Base-by-base conservation (phyloP, 2,329 filamentous ascomycete genomes). In the Parafenestella ontariensis region DNA sequence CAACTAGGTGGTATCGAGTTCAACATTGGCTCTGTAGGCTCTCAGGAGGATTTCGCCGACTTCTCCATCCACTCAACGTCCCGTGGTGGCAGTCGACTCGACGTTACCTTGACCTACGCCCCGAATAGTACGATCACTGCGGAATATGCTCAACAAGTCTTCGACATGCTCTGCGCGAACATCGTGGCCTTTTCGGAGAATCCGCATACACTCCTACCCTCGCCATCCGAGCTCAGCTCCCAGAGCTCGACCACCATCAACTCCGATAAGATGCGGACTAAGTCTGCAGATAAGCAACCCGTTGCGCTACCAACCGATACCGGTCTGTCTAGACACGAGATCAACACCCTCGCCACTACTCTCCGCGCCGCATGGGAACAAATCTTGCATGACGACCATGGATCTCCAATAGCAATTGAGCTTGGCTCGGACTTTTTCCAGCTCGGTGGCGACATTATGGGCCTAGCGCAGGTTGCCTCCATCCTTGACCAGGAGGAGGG, bases 101-200 rank as follows among this genome's bases (percentile, higher is more conserved):
- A 73, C 42, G 56, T 72, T 20, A 54, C 52, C 3, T 58, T 74
- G 37, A 71, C 69, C 2, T 73, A 70, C 41, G 66, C 67, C n/a
- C 69, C 69, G 5, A 71, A 71, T 46, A 70, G 63, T 61, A 83
- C 82, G 33, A 79, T 85, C 62, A 80, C 82, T 45, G 77, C 78
- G 10, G 82, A 79, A 37, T 84, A 83, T 58, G 71, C 69, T 4
- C 79, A 81, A 58, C 82, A 84, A 68, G 79, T 83, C 46, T 70
- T 73, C 37, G 69, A 73, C 13, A 65, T 67, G 57, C 64, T 75
- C 1, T 72, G 70, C 50, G 46, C 55, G 8, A 72, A 68, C 23
- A 54, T 66, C 36, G 56, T 64, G 7, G 61, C 61, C 3, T 71
- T 75, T 46, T 61, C 67, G 0, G 60, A 65, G 24, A 61, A 71